These are phyloP conservation scores for Trichomonascus vanleenenianus DNA, from an alignment of 805 yeast species.

Conservation along the genomic window DNA sequence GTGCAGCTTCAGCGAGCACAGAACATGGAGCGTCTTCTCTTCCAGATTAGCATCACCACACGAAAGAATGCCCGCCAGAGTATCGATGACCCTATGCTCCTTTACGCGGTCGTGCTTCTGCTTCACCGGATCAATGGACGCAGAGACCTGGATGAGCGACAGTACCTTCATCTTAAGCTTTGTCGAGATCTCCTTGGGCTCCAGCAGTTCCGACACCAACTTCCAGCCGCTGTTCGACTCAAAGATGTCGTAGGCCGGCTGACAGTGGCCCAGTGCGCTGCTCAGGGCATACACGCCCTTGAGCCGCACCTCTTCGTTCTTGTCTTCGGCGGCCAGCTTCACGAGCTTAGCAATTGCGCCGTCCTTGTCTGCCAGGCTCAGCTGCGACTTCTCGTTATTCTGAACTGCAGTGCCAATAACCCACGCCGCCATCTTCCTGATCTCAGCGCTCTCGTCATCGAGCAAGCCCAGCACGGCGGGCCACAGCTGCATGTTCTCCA, in stretches of 20 bases:
- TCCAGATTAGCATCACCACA: slow-evolving; percentile 19
- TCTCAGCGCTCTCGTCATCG: slow-evolving; percentile 34
- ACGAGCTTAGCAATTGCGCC: slow-evolving; percentile 26
- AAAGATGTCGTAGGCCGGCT: slow-evolving; percentile 48
- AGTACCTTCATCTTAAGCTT: slow-evolving; percentile 14
- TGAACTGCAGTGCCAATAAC: slow-evolving; percentile 88
- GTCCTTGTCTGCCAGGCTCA: slow-evolving; percentile 38
- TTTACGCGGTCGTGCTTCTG: slow-evolving; percentile 11
- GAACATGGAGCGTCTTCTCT: slow-evolving; percentile 26
- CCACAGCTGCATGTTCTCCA: slow-evolving; percentile 81
- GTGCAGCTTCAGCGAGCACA: slow-evolving; percentile 9
- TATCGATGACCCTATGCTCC: slow-evolving; percentile 7
- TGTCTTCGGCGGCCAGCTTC: slow-evolving; percentile 20
- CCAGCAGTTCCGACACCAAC: slow-evolving; percentile 30
- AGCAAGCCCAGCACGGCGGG: slow-evolving; percentile 52
- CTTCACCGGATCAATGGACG: slow-evolving; percentile 18
- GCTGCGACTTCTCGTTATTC: slow-evolving; percentile 73
- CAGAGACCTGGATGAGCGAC: slow-evolving; percentile 15
- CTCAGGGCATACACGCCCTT: slow-evolving; percentile 78
- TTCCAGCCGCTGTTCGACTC: slow-evolving; percentile 56
- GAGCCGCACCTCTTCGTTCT: slow-evolving; percentile 33
- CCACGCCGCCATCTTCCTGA: slow-evolving; percentile 58
- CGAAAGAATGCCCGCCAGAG: slow-evolving; percentile 15
- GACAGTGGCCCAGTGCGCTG: slow-evolving; percentile 62
- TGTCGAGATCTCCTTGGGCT: slow-evolving; percentile 1